Evolutionary conservation across 208 protist genomes (phyloP).

Genomic region (Spironucleus salmonicida): DNA sequence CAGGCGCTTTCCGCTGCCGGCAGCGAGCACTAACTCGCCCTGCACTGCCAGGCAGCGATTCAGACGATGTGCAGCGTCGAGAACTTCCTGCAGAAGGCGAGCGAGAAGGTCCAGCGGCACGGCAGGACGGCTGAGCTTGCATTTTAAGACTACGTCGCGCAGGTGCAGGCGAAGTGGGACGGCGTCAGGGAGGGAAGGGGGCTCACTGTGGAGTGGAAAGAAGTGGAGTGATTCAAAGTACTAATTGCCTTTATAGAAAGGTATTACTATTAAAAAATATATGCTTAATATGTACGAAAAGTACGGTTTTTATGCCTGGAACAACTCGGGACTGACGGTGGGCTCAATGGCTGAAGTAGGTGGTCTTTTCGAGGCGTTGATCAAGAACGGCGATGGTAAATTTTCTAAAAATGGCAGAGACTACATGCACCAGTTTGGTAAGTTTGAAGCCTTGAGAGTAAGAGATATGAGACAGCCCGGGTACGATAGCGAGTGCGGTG

Average conservation of each 20-base stretch:
- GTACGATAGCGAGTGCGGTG: constrained; percentile 32
- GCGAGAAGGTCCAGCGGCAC: too few species aligned
- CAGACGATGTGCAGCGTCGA: too few species aligned
- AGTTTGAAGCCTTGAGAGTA: constrained; percentile 16
- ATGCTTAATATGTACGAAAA: neutral
- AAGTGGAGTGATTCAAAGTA: constrained; percentile 68
- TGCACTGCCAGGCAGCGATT: too few species aligned
- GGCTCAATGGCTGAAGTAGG: neutral
- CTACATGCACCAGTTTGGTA: constrained; percentile 15
- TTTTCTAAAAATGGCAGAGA: neutral
- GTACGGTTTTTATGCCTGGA: constrained; percentile 8
- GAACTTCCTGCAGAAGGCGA: too few species aligned
- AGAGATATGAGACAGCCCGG: constrained; percentile 38
- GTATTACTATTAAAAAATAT: neutral
- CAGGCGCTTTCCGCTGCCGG: too few species aligned
- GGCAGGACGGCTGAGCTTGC: too few species aligned
- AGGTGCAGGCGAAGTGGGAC: too few species aligned
- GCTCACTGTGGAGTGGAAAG: too few species aligned
- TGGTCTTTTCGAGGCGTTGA: neutral
- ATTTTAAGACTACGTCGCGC: too few species aligned
- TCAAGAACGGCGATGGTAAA: neutral
- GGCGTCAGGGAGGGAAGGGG: too few species aligned
- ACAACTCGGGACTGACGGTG: neutral
- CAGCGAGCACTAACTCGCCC: too few species aligned
- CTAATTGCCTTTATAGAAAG: constrained; percentile 48